A percentile compares a stretch with the other conserved stretches of the same genome.
These are phyloP conservation scores for Coemansia biformis DNA, from an alignment of 192 early-diverging fungal genomes.

Conservation along the genomic window DNA sequence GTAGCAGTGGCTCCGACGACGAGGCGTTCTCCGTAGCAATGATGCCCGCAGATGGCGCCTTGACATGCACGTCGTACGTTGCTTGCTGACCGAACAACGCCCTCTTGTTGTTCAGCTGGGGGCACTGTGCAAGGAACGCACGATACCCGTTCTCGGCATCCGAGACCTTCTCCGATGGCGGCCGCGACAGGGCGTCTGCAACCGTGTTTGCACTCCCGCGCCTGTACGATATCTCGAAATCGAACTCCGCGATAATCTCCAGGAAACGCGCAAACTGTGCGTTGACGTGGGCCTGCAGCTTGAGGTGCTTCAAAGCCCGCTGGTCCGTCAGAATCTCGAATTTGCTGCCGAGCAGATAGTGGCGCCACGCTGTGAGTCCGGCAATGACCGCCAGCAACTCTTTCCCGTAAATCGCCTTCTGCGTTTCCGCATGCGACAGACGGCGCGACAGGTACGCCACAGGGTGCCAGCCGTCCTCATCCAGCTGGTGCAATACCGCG, in stretches of 20 bases:
- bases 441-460: conserved; percentile 1
- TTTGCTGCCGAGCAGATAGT: not conserved
- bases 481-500: conserved; percentile 1
- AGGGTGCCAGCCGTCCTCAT: conserved; percentile 3
- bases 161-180: not conserved
- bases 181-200: conserved; percentile 14
- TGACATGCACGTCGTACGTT: not conserved
- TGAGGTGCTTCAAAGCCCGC: not conserved
- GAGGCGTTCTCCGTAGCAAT: not conserved
- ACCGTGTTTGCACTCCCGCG: not conserved
- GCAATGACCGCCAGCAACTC: conserved; percentile 1
- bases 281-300: not conserved
- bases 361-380: conserved; percentile 2
- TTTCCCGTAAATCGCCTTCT: conserved; percentile 11
- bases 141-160: not conserved
- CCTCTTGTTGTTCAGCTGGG: not conserved
- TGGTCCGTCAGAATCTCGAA: conserved; percentile 12
- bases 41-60: not conserved
- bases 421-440: not conserved
- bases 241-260: conserved; percentile 1
- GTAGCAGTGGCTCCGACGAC: no score
- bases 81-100: not conserved
- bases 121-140: not conserved
- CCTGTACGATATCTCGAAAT: conserved; percentile 1
- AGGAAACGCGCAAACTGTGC: conserved; percentile 2